Conservation (phyloP, 768 basidiomycete genomes). For the Xerocomus brunneocitrinus region DNA sequence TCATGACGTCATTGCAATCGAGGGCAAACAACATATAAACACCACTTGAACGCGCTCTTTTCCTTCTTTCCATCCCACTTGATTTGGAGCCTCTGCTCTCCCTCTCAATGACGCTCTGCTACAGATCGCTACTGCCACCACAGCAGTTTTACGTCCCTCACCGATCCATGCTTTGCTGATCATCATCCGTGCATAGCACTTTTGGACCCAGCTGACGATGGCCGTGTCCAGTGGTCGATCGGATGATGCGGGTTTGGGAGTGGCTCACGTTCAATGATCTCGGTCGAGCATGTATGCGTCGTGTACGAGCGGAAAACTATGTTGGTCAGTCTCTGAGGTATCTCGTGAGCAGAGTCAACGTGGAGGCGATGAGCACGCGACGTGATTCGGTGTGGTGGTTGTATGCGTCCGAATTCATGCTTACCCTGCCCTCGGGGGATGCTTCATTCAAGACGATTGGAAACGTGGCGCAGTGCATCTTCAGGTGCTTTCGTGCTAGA, state of each 20-base stretch:
- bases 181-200: not conserved
- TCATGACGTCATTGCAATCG: not conserved
- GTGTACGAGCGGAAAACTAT: not conserved
- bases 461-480: too few relatives aligned
- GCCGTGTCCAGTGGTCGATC: not conserved
- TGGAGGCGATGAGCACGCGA: not conserved
- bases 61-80: too few relatives aligned
- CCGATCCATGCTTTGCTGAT: not conserved
- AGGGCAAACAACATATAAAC: not conserved
- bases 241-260: not conserved
- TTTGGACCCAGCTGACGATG: not conserved
- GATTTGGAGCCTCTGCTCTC: too few relatives aligned
- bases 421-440: too few relatives aligned
- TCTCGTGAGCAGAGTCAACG: not conserved
- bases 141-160: not conserved
- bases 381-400: too few relatives aligned
- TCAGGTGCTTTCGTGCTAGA: too few relatives aligned
- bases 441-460: too few relatives aligned
- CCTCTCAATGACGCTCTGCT: too few relatives aligned
- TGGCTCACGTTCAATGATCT: not conserved
- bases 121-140: too few relatives aligned
- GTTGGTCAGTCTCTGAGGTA: not conserved
- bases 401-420: too few relatives aligned
- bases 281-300: not conserved
- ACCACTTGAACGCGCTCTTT: not conserved